These are phyloP conservation scores for Forsythia suspensa DNA, from an alignment of 257 asterid species.

Conservation along the genomic window DNA sequence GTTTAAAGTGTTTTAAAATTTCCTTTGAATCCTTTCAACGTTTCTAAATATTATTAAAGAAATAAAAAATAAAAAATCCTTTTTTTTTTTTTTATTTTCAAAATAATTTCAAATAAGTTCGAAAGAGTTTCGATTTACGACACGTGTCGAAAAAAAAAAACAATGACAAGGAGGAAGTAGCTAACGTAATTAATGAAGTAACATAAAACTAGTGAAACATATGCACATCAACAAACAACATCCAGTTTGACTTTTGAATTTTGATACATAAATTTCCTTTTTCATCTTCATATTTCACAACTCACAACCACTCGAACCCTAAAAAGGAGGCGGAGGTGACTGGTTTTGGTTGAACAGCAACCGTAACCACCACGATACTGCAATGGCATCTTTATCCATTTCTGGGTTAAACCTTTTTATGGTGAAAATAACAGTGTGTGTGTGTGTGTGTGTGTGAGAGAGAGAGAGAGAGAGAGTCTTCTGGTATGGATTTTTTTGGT, in stretches of 20 bases:
- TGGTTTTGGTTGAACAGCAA: neutral
- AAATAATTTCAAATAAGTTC: no score
- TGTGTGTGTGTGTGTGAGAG: neutral
- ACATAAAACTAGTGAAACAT: neutral
- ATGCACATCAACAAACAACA: neutral
- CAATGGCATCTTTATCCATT: constrained; percentile 28
- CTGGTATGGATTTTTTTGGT: neutral
- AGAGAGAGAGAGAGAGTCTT: neutral
- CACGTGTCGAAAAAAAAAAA: neutral
- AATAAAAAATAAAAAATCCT: no score
- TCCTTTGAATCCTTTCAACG: no score
- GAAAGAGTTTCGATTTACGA: neutral
- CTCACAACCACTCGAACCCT: neutral
- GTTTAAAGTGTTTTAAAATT: no score
- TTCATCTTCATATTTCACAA: neutral
- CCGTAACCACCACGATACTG: constrained; percentile 9
- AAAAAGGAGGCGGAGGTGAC: neutral
- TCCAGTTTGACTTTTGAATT: no score
- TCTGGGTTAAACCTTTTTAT: constrained; percentile 29
- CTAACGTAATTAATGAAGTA: neutral
- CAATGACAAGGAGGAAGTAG: neutral
- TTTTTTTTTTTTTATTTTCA: no score
- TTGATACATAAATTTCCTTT: neutral
- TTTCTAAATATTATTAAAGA: no score
- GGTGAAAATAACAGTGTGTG: constrained; percentile 44